Conservation (phyloP, 2,329 filamentous ascomycete species). For the Diaporthe amygdali region DNA sequence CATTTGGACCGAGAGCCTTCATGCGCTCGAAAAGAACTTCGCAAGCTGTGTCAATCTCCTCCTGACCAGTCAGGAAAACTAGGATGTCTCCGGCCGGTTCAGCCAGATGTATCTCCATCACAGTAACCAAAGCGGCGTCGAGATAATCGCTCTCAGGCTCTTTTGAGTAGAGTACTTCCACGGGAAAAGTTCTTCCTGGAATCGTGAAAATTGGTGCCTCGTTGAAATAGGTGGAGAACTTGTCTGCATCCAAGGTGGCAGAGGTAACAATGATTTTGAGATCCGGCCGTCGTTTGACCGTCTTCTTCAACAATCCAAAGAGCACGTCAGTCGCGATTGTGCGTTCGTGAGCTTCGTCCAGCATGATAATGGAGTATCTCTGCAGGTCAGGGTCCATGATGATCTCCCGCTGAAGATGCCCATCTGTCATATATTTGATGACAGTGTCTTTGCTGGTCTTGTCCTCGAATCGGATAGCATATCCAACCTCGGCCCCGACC, state of each 20-base stretch:
- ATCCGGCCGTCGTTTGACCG: slow-evolving; percentile 82
- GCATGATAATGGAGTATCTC: slow-evolving; percentile 95
- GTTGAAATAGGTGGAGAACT: slow-evolving; percentile 96
- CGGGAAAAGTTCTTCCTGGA: slow-evolving; percentile 91
- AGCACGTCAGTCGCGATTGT: slow-evolving; percentile 96
- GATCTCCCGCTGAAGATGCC: slow-evolving; percentile 96
- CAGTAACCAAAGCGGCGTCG: slow-evolving; percentile 90
- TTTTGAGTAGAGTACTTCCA: slow-evolving; percentile 92
- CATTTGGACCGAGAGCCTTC: slow-evolving; percentile 89
- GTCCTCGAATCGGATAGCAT: slow-evolving; percentile 97
- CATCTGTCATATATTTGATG: slow-evolving; percentile 99
- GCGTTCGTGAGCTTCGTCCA: slow-evolving; percentile 97
- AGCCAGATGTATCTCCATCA: slow-evolving; percentile 97
- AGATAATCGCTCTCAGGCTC: slow-evolving; percentile 97
- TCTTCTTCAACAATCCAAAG: slow-evolving; percentile 94
- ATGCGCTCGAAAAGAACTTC: slow-evolving; percentile 94
- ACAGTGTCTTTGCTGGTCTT: slow-evolving; percentile 84
- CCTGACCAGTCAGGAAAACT: slow-evolving; percentile 95
- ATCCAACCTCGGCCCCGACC: slow-evolving; percentile 91
- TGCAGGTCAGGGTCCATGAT: slow-evolving; percentile 87
- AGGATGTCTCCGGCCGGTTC: slow-evolving; percentile 93
- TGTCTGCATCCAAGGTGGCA: slow-evolving; percentile 94
- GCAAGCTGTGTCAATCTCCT: slow-evolving; percentile 95
- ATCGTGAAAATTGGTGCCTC: slow-evolving; percentile 96
- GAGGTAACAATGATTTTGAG: slow-evolving; percentile 96